Conservation (phyloP, 1,139 yeast species). For the Sugiyamaella pinicola region DNA sequence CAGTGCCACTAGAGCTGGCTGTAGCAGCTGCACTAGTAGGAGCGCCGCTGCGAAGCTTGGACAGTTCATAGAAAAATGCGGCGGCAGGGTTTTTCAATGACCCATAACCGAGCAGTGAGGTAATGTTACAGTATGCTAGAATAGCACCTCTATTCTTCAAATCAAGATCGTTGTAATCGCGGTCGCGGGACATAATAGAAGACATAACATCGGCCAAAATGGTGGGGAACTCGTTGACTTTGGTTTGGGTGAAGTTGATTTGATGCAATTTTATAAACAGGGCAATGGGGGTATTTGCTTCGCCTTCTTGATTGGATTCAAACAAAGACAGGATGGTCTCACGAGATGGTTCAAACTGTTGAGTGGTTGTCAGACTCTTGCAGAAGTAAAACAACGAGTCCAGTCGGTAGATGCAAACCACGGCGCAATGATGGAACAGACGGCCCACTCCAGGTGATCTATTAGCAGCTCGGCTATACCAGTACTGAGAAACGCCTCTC, state of each 20-base stretch:
- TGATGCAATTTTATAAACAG: constrained; percentile 32
- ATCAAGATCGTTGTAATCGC: constrained; percentile 21
- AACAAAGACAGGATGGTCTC: constrained; percentile 31
- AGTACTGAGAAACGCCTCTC: constrained; percentile 38
- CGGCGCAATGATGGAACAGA: constrained; percentile 40
- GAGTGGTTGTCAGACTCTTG: constrained; percentile 35
- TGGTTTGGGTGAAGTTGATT: constrained; percentile 21
- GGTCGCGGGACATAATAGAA: constrained; percentile 19
- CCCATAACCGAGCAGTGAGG: constrained; percentile 36
- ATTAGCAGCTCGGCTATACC: constrained; percentile 39
- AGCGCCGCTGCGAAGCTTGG: constrained; percentile 7
- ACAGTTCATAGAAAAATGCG: constrained; percentile 8
- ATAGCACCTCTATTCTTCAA: constrained; percentile 31
- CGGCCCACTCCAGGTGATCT: constrained; percentile 41
- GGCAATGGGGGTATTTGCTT: constrained; percentile 24
- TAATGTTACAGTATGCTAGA: constrained; percentile 36
- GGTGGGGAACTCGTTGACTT: constrained; percentile 12
- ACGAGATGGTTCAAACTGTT: constrained; percentile 35
- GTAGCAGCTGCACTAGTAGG: not conserved
- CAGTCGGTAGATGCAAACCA: constrained; percentile 33
- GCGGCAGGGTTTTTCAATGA: constrained; percentile 21
- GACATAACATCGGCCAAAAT: constrained; percentile 21
- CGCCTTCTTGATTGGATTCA: constrained; percentile 28
- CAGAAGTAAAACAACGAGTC: constrained; percentile 40
- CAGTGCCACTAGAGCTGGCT: not conserved